Evolutionary conservation across 1,284 basidiomycete genomes (phyloP), one percentile per base, ranked within the genome.

Genomic region (Fistulinella cinereoalba): DNA sequence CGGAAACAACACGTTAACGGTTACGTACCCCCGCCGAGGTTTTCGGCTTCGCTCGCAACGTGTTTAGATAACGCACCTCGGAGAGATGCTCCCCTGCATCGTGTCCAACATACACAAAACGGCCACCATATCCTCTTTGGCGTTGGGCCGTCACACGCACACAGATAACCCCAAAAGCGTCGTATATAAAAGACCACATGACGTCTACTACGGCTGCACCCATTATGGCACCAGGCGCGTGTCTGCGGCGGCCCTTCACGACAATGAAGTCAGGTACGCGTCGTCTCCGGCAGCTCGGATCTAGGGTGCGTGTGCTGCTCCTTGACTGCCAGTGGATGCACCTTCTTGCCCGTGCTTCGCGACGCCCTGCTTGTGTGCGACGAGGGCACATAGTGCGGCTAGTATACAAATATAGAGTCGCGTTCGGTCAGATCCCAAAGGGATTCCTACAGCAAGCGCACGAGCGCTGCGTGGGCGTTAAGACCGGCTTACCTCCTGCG

Each of bases 331-430:
- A n/a, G n/a, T n/a, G 28, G 50, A 44, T 24, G 33, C 34, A 10
- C 36, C 43, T n/a, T n/a, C n/a, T 4, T 52, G 47, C 15, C 3
- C 36, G 29, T 47, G 48, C 43, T 50, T 56, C 18, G 53, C 48
- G 18, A 47, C 37, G 21, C 33, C 52, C 42, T 68, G 61, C 43
- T 51, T 64, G 4, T 62, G 51, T 27, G 66, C 62, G 15, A 68
- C 55, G 37, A 88, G 72, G 8, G 87, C 87, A 58, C 86, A 85
- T 41, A 91, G 69, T 18, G 88, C 88, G 60, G 88, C 88, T 90
- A 48, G n/a, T n/a, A n/a, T n/a, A n/a, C n/a, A n/a, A n/a, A n/a
- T n/a, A n/a, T n/a, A n/a, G n/a, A n/a, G n/a, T n/a, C n/a, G n/a
- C n/a, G n/a, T n/a, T n/a, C n/a, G n/a, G n/a, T n/a, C n/a, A n/a